A percentile compares a stretch with the other conserved stretches of the same genome.
These are phyloP conservation scores for Rhodofomes roseus DNA, from an alignment of 1,284 basidiomycete species.

Conservation along the genomic window DNA sequence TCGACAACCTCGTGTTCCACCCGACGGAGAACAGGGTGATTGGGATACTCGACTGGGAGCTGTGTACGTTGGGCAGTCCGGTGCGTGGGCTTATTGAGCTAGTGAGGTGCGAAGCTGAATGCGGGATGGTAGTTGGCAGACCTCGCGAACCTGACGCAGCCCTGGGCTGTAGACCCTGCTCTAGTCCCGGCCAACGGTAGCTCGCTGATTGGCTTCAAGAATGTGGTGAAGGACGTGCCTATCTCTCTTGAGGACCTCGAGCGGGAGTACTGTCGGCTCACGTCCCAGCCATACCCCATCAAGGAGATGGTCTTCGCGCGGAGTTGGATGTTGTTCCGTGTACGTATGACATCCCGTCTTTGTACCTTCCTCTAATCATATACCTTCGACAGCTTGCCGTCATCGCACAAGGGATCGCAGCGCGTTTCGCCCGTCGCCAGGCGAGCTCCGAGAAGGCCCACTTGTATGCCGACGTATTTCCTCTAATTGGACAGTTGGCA, in stretches of 20 bases:
- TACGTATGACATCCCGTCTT: slow-evolving; percentile 34
- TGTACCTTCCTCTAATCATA: neutral
- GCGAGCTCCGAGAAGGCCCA: slow-evolving; percentile 9
- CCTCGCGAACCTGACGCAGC: slow-evolving; percentile 84
- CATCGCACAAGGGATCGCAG: slow-evolving; percentile 92
- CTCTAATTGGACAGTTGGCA: slow-evolving; percentile 5
- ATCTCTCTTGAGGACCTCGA: slow-evolving; percentile 75
- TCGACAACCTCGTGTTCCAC: slow-evolving; percentile 95
- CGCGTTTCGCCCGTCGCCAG: slow-evolving; percentile 43
- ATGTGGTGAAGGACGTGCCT: slow-evolving; percentile 53
- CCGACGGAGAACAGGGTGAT: slow-evolving; percentile 90
- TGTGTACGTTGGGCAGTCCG: slow-evolving; percentile 88
- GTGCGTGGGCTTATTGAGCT: slow-evolving; percentile 34
- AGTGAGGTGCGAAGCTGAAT: neutral
- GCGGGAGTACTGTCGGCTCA: slow-evolving; percentile 66
- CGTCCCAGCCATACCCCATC: slow-evolving; percentile 66
- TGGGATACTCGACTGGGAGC: slow-evolving; percentile 95
- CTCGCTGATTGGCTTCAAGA: slow-evolving; percentile 53
- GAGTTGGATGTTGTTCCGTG: slow-evolving; percentile 87
- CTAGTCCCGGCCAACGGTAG: slow-evolving; percentile 16
- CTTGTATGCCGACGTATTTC: neutral
- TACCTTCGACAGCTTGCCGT: slow-evolving; percentile 68
- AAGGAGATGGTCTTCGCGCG: slow-evolving; percentile 72
- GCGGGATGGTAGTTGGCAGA: slow-evolving; percentile 70
- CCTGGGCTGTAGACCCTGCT: slow-evolving; percentile 67